Percentiles rank a stretch among this genome's conserved stretches.
Evolutionary conservation across 345 rosid genomes (phyloP).

Genomic region (Eucalyptus curtisii): DNA sequence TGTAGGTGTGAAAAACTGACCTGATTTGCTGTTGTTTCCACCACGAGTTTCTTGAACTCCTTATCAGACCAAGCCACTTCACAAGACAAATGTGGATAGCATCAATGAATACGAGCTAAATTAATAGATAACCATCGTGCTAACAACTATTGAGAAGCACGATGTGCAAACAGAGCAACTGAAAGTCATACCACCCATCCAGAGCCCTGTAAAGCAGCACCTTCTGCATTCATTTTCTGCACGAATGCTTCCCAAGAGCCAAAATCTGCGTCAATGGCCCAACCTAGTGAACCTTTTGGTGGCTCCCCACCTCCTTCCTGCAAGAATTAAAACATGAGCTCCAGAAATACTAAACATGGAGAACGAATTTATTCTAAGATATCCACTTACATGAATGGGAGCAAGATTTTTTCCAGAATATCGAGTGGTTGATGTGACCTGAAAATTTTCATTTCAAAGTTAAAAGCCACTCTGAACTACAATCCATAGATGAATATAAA

Average conservation of each 20-base stretch:
- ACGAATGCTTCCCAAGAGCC: slow-evolving; percentile 78
- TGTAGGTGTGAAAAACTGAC: slow-evolving; percentile 11
- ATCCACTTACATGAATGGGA: slow-evolving; percentile 47
- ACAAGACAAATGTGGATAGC: background rate
- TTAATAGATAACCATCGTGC: background rate
- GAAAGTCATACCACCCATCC: slow-evolving; percentile 91
- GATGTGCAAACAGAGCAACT: background rate
- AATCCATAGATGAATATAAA: background rate
- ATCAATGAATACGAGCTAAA: background rate
- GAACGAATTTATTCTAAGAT: background rate
- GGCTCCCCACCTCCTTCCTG: slow-evolving; percentile 97
- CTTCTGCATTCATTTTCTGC: slow-evolving; percentile 77
- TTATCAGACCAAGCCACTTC: slow-evolving; percentile 91
- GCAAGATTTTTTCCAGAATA: slow-evolving; percentile 90
- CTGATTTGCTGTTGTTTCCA: slow-evolving; percentile 92
- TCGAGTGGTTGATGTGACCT: slow-evolving; percentile 93
- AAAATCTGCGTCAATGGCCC: slow-evolving; percentile 67
- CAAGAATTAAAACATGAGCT: background rate
- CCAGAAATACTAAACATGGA: background rate
- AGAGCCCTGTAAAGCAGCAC: slow-evolving; percentile 94
- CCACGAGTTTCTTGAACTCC: slow-evolving; percentile 72
- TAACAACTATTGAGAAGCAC: background rate
- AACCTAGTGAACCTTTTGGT: slow-evolving; percentile 64
- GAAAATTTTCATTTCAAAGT: background rate
- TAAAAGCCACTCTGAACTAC: background rate